These are phyloP conservation scores for Yarrowia galli DNA, from an alignment of 1,139 yeast species.

Conservation along the genomic window DNA sequence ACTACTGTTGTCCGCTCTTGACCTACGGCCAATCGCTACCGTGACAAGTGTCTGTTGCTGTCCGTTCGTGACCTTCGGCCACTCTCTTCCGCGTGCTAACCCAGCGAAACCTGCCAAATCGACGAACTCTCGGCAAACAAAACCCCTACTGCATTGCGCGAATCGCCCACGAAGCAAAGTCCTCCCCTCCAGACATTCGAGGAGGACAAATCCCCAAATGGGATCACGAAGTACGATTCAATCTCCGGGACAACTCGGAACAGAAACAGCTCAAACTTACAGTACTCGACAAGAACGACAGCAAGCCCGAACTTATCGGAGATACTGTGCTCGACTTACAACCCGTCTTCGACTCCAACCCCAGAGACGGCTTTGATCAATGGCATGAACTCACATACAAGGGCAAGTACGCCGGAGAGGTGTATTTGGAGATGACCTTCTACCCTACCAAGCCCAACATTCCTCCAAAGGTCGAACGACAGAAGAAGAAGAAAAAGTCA, in stretches of 20 bases:
- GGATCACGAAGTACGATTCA: conserved; percentile 80
- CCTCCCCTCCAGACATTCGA: conserved; percentile 73
- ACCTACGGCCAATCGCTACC: too few species aligned
- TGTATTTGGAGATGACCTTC: conserved; percentile 90
- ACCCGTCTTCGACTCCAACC: conserved; percentile 65
- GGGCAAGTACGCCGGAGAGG: conserved; percentile 85
- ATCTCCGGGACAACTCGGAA: conserved; percentile 55
- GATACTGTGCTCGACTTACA: conserved; percentile 79
- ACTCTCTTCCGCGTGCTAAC: conserved; percentile 3
- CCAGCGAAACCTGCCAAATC: conserved; percentile 71
- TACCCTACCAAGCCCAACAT: conserved; percentile 59
- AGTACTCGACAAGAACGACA: conserved; percentile 85
- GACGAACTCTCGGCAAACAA: conserved; percentile 84
- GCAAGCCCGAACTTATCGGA: conserved; percentile 86
- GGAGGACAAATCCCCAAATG: conserved; percentile 94
- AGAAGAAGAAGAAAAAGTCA: conserved; percentile 29
- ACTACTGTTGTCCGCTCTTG: background rate
- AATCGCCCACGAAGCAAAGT: conserved; percentile 78
- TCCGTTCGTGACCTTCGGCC: conserved; percentile 20
- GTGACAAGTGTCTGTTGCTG: background rate
- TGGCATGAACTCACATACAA: conserved; percentile 80
- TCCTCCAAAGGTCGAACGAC: conserved; percentile 43
- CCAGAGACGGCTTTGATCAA: conserved; percentile 79
- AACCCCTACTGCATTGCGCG: conserved; percentile 85
- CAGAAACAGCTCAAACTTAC: conserved; percentile 69